phyloP scores from a whole-genome alignment of 768 basidiomycete genomes.

The Artomyces pyxidatus region DNA sequence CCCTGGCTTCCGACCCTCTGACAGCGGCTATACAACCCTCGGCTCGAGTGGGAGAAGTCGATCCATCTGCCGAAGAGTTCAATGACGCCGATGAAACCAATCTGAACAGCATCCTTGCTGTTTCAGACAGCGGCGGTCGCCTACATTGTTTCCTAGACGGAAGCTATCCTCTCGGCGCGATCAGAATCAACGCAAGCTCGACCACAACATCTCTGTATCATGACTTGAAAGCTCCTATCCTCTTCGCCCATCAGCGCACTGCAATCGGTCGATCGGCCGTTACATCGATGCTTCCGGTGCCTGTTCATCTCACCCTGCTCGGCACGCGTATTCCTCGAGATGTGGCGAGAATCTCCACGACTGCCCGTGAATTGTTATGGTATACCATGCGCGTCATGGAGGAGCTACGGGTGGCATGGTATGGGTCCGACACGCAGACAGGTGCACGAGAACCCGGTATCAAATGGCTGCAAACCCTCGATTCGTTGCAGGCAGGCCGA shows the following conservation, averaged over 20 bases:
- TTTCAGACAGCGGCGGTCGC: slow-evolving; percentile 49
- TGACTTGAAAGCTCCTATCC: slow-evolving; percentile 34
- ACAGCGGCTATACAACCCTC: slow-evolving; percentile 54
- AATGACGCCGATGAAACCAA: slow-evolving; percentile 48
- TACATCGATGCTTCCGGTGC: slow-evolving; percentile 33
- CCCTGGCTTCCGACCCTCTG: slow-evolving; percentile 43
- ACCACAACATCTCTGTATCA: slow-evolving; percentile 34
- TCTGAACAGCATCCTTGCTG: slow-evolving; percentile 48
- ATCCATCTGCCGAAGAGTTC: slow-evolving; percentile 24
- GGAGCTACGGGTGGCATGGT: slow-evolving; percentile 69
- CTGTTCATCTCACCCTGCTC: slow-evolving; percentile 51
- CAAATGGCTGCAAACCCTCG: slow-evolving; percentile 61
- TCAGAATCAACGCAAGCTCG: slow-evolving; percentile 29
- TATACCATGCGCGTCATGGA: slow-evolving; percentile 62
- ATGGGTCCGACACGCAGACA: slow-evolving; percentile 53
- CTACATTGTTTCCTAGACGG: slow-evolving; percentile 70
- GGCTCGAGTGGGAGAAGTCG: slow-evolving; percentile 25
- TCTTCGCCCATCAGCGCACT: slow-evolving; percentile 40
- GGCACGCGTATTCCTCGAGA: slow-evolving; percentile 50
- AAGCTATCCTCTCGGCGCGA: slow-evolving; percentile 57
- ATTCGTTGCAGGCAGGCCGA: slow-evolving; percentile 38
- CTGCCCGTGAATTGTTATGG: slow-evolving; percentile 62
- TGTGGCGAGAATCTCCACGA: slow-evolving; percentile 62
- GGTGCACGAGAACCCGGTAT: slow-evolving; percentile 69
- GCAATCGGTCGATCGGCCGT: slow-evolving; percentile 19